phyloP scores from a whole-genome alignment of 768 basidiomycete genomes.

The Lactarius pseudohatsudake region DNA sequence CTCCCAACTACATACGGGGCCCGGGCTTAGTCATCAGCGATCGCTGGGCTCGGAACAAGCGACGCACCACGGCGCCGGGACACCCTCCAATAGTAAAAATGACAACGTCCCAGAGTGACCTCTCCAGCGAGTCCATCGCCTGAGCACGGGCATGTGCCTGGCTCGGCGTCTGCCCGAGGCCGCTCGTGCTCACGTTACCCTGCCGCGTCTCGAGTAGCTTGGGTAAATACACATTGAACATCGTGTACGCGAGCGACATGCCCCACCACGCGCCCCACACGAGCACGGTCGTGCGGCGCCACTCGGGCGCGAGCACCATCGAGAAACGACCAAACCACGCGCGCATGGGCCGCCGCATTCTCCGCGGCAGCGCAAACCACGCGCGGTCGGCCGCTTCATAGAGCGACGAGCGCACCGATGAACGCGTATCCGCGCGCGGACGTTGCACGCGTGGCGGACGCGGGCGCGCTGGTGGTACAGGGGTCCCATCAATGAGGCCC shows the following conservation, averaged over 20 bases:
- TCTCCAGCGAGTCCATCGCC: constrained; percentile 49
- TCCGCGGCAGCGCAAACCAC: constrained; percentile 50
- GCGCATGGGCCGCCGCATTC: constrained; percentile 56
- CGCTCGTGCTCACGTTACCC: constrained; percentile 18
- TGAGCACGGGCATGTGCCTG: constrained; percentile 22
- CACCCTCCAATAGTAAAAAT: constrained; percentile 83
- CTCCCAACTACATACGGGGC: constrained; percentile 61
- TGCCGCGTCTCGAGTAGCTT: constrained; percentile 73
- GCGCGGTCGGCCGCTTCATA: constrained; percentile 44
- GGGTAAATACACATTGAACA: constrained; percentile 92
- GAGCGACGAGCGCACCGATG: constrained; percentile 42
- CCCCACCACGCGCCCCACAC: constrained; percentile 78
- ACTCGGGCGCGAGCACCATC: constrained; percentile 73
- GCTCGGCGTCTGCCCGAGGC: constrained; percentile 9
- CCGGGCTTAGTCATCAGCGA: not conserved
- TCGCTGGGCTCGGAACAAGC: not conserved
- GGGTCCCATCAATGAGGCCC: not conserved
- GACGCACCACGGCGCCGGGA: constrained; percentile 76
- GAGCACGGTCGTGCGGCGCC: constrained; percentile 72
- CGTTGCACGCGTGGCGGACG: constrained; percentile 2
- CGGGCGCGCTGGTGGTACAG: constrained; percentile 18
- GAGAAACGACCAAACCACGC: constrained; percentile 69
- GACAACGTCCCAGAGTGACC: constrained; percentile 81
- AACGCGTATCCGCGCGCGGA: constrained; percentile 9
- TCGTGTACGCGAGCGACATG: constrained; percentile 80